Percentiles rank a stretch among this genome's conserved stretches.
Evolutionary conservation across 176 grass and related monocot genomes (phyloP).

Genomic region (Aegilops umbellulata): DNA sequence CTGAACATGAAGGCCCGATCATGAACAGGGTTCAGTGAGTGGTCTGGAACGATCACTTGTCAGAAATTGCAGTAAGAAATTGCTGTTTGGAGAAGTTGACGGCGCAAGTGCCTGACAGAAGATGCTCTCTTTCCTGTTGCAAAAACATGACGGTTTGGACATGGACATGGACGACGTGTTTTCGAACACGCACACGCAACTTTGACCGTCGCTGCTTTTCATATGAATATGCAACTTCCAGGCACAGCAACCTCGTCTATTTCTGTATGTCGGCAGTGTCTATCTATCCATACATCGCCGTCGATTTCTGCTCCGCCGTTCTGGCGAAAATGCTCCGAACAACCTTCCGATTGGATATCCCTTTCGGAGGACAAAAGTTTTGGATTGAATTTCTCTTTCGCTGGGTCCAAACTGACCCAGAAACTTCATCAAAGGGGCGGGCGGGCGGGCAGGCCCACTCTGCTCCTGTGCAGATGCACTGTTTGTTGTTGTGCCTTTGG

Average conservation of each 20-base stretch:
- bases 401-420: slow-evolving; percentile 1
- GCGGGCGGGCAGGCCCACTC: neutral
- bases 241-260: neutral
- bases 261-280: neutral
- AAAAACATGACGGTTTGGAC: neutral
- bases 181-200: neutral
- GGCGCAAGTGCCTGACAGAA: neutral
- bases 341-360: slow-evolving; percentile 5
- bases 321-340: neutral
- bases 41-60: neutral
- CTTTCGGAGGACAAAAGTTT: slow-evolving; percentile 6
- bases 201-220: neutral
- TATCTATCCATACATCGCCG: neutral
- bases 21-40: neutral
- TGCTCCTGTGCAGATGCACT: neutral
- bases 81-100: neutral
- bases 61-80: neutral
- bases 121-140: neutral
- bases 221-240: neutral
- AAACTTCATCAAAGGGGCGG: slow-evolving; percentile 13
- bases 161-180: neutral
- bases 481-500: neutral
- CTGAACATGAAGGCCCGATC: neutral
- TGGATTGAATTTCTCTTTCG: slow-evolving; percentile 11
- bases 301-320: neutral